Conservation (phyloP, 495 filamentous ascomycete species). For the Cetradonia linearis region DNA sequence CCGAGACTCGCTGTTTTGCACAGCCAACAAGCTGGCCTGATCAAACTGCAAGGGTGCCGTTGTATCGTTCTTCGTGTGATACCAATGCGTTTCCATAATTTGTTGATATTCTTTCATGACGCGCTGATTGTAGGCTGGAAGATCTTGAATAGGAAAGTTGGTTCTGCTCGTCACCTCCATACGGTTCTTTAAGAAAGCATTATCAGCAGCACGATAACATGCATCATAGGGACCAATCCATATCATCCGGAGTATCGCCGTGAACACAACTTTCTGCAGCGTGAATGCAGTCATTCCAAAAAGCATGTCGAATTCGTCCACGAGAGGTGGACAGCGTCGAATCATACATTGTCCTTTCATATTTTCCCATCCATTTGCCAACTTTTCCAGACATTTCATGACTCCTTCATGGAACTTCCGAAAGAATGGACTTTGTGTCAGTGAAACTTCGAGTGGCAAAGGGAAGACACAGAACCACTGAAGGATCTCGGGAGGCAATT, state of each 20-base stretch:
- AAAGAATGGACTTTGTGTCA: constrained; percentile 25
- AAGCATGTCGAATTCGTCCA: constrained; percentile 44
- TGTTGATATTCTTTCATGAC: constrained; percentile 10
- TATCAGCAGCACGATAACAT: constrained; percentile 18
- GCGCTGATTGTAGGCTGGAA: constrained; percentile 2
- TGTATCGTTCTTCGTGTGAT: neutral
- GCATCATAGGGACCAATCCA: constrained; percentile 25
- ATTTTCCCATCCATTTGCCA: constrained; percentile 25
- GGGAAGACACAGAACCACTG: constrained; percentile 48
- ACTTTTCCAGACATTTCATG: constrained; percentile 31
- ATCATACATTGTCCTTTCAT: constrained; percentile 29
- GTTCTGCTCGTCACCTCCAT: constrained; percentile 9
- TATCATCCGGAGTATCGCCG: constrained; percentile 37
- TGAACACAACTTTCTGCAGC: constrained; percentile 50
- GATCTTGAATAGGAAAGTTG: neutral
- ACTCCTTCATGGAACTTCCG: constrained; percentile 26
- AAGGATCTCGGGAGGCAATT: constrained; percentile 31
- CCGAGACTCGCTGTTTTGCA: neutral
- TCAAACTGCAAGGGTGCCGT: neutral
- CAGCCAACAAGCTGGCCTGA: neutral
- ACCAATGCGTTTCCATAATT: neutral
- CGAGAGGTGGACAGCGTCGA: constrained; percentile 46
- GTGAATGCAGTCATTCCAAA: constrained; percentile 46
- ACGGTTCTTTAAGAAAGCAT: constrained; percentile 23
- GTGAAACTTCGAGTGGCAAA: constrained; percentile 26